Evolutionary conservation across 768 basidiomycete species (phyloP).

Genomic region (Coprinopsis sp.): DNA sequence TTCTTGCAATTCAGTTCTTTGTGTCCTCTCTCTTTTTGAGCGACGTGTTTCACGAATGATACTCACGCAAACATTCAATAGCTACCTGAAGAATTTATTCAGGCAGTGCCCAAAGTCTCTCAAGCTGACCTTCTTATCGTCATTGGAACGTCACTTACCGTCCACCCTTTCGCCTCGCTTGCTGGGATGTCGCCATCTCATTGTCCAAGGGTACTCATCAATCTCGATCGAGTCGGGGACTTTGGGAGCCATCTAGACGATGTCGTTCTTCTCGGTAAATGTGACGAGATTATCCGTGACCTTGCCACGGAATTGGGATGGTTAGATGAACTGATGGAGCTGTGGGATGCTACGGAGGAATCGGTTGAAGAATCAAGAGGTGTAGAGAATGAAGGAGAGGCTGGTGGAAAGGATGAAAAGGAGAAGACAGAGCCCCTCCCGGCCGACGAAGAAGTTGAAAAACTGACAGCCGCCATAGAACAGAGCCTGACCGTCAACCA

Average conservation of each 20-base stretch:
- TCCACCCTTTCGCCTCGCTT: slow-evolving; percentile 84
- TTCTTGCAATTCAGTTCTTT: background rate
- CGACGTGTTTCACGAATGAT: no score
- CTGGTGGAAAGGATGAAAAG: slow-evolving; percentile 1
- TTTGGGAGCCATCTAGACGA: slow-evolving; percentile 53
- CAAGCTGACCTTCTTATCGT: slow-evolving; percentile 85
- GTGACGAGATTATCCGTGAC: slow-evolving; percentile 60
- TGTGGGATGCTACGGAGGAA: slow-evolving; percentile 50
- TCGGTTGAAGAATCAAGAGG: slow-evolving; percentile 2
- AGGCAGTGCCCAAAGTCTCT: slow-evolving; percentile 45
- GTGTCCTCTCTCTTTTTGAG: background rate
- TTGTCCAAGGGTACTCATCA: slow-evolving; percentile 86
- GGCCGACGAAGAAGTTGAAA: slow-evolving; percentile 28
- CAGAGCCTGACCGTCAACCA: no score
- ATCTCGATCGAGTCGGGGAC: slow-evolving; percentile 76
- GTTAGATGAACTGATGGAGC: slow-evolving; percentile 53
- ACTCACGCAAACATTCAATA: slow-evolving; percentile 20
- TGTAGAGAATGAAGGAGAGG: background rate
- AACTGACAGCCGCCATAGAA: slow-evolving; percentile 29
- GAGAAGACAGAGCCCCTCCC: background rate
- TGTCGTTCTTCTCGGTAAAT: slow-evolving; percentile 61
- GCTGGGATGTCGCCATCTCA: slow-evolving; percentile 43
- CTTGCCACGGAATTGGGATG: slow-evolving; percentile 71
- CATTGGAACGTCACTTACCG: slow-evolving; percentile 85
- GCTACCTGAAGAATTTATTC: slow-evolving; percentile 72